Evolutionary conservation across 2,329 filamentous ascomycete genomes (phyloP).

Genomic region (Chlorencoelia australis): DNA sequence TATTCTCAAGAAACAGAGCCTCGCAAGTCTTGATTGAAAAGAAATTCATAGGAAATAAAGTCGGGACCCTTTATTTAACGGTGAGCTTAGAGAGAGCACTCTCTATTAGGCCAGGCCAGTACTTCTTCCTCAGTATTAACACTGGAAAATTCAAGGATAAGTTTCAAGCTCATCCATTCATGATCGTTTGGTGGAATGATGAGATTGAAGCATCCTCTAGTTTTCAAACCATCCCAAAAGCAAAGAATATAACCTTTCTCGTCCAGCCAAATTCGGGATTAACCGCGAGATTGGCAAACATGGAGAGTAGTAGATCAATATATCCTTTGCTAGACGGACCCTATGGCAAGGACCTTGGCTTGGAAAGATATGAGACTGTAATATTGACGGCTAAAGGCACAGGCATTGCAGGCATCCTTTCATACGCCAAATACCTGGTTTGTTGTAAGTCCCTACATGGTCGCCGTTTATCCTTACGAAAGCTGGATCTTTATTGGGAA

Average conservation of each 20-base stretch:
- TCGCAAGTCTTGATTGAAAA: too few relatives aligned
- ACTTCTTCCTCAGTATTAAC: conserved; percentile 3
- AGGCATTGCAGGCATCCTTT: conserved; percentile 14
- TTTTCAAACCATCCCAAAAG: too few relatives aligned
- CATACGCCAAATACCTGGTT: conserved; percentile 8
- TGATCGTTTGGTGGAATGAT: conserved; percentile 10
- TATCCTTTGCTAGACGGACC: conserved; percentile 12
- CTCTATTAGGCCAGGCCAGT: conserved; percentile 1
- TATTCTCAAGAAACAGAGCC: too few relatives aligned
- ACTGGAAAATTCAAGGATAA: background rate
- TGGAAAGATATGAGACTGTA: conserved; percentile 12
- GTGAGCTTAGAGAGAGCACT: background rate
- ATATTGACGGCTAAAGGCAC: conserved; percentile 15
- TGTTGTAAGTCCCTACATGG: conserved; percentile 2
- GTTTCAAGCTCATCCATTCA: conserved; percentile 6
- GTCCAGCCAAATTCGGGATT: conserved; percentile 3
- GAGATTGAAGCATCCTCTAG: too few relatives aligned
- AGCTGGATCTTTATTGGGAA: conserved; percentile 4
- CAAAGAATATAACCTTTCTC: conserved; percentile 6
- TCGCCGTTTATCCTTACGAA: background rate
- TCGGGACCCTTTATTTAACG: too few relatives aligned
- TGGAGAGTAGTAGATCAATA: background rate
- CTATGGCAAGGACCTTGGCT: conserved; percentile 10
- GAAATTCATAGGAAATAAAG: too few relatives aligned
- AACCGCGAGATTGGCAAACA: background rate